phyloP scores from a whole-genome alignment of 1,284 basidiomycete species.

The Taiwanofungus camphoratus region DNA sequence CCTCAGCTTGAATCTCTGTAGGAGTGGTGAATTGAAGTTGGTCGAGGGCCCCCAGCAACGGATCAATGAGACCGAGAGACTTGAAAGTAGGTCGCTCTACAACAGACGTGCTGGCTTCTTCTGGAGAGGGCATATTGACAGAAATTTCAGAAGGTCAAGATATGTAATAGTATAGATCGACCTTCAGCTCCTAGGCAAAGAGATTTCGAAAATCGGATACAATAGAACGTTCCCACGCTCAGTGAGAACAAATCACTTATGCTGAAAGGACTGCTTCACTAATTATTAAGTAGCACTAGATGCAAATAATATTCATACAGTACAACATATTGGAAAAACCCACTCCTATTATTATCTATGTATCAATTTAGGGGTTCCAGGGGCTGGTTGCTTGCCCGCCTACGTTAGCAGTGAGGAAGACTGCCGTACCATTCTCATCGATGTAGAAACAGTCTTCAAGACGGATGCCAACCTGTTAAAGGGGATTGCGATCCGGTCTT shows the following conservation, averaged over 20 bases:
- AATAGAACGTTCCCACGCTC: too few species aligned
- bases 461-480: slow-evolving; percentile 59
- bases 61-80: slow-evolving; percentile 83
- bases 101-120: slow-evolving; percentile 56
- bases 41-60: slow-evolving; percentile 82
- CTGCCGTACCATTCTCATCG: slow-evolving; percentile 42
- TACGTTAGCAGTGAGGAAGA: slow-evolving; percentile 55
- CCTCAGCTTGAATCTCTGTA: slow-evolving; percentile 87
- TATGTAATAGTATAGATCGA: background rate
- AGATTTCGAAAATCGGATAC: too few species aligned
- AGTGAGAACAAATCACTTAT: too few species aligned
- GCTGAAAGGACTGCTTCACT: too few species aligned
- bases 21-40: slow-evolving; percentile 84
- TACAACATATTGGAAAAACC: background rate
- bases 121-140: slow-evolving; percentile 31
- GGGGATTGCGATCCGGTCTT: too few species aligned
- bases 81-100: slow-evolving; percentile 39
- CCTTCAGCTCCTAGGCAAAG: too few species aligned
- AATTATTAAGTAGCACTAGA: too few species aligned
- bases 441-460: slow-evolving; percentile 83
- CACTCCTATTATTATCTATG: background rate
- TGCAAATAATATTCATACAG: background rate
- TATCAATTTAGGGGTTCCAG: slow-evolving; percentile 39
- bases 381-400: slow-evolving; percentile 53
- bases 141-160: background rate